Evolutionary conservation across 2,329 filamentous ascomycete species (phyloP).

Genomic region (Trichoderma sp.): DNA sequence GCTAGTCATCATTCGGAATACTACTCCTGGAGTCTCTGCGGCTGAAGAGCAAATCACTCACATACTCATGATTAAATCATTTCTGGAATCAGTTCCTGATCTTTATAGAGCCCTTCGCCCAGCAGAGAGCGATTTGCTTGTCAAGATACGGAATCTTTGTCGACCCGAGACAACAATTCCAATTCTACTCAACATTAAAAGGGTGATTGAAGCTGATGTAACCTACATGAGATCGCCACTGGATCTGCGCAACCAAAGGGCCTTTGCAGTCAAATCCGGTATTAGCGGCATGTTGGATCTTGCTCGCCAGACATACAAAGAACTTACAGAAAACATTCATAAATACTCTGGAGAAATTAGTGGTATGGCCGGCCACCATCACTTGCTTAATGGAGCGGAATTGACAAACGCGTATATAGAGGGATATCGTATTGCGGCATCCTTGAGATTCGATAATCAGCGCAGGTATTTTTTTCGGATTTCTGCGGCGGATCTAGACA

Average conservation of each 20-base stretch:
- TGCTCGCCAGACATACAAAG: slow-evolving; percentile 83
- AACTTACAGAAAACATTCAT: slow-evolving; percentile 75
- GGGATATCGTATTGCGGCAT: slow-evolving; percentile 50
- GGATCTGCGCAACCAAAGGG: slow-evolving; percentile 83
- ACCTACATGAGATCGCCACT: slow-evolving; percentile 74
- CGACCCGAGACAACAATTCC: slow-evolving; percentile 57
- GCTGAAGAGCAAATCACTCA: slow-evolving; percentile 83
- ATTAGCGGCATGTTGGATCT: slow-evolving; percentile 86
- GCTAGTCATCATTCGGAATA: slow-evolving; percentile 72
- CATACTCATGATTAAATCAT: slow-evolving; percentile 81
- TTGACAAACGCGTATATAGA: background rate
- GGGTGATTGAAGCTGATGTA: slow-evolving; percentile 76
- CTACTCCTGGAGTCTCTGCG: slow-evolving; percentile 61
- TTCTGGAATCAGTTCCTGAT: slow-evolving; percentile 63
- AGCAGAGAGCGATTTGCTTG: slow-evolving; percentile 61
- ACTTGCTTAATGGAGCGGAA: background rate
- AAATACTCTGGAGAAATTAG: slow-evolving; percentile 66
- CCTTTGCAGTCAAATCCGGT: slow-evolving; percentile 83
- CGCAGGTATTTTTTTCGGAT: slow-evolving; percentile 79
- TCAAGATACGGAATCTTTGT: slow-evolving; percentile 68
- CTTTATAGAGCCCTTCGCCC: slow-evolving; percentile 66
- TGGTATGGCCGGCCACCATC: slow-evolving; percentile 41
- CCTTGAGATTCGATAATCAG: slow-evolving; percentile 71
- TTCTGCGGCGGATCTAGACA: slow-evolving; percentile 58
- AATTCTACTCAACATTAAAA: slow-evolving; percentile 62